Conservation (phyloP, 2,329 filamentous ascomycete species). For the Trichoderma breve region DNA sequence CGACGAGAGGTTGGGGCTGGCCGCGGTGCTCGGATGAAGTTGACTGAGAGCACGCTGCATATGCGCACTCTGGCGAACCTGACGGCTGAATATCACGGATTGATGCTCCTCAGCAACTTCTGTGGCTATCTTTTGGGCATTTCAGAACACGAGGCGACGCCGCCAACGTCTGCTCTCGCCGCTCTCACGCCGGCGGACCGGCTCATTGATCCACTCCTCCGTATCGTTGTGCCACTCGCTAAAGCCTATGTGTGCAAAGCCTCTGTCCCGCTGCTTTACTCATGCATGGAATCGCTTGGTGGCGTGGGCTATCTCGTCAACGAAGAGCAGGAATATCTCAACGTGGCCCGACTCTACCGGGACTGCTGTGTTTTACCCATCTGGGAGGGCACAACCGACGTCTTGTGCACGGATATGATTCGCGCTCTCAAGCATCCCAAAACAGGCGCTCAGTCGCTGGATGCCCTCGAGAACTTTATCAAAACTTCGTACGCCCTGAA, state of each 20-base stretch:
- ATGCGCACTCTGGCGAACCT: slow-evolving; percentile 57
- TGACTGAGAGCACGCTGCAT: slow-evolving; percentile 55
- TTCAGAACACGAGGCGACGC: slow-evolving; percentile 42
- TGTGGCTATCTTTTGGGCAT: slow-evolving; percentile 54
- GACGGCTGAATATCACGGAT: slow-evolving; percentile 54
- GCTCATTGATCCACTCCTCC: slow-evolving; percentile 46
- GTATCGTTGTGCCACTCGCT: slow-evolving; percentile 57
- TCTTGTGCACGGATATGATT: slow-evolving; percentile 56
- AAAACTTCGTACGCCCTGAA: slow-evolving; percentile 25
- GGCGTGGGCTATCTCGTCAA: slow-evolving; percentile 67
- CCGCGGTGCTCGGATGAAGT: slow-evolving; percentile 42
- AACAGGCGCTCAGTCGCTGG: slow-evolving; percentile 36
- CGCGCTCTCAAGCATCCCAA: slow-evolving; percentile 47
- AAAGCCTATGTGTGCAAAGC: slow-evolving; percentile 58
- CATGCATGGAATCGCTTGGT: slow-evolving; percentile 63
- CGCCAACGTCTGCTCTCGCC: slow-evolving; percentile 25
- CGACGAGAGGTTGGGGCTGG: slow-evolving; percentile 53
- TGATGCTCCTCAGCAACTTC: slow-evolving; percentile 56
- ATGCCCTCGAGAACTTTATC: slow-evolving; percentile 45
- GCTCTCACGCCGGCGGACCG: slow-evolving; percentile 35
- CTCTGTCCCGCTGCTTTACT: slow-evolving; percentile 49
- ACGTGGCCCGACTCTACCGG: slow-evolving; percentile 63
- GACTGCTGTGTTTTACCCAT: slow-evolving; percentile 64
- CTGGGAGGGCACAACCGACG: slow-evolving; percentile 72
- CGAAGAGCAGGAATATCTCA: slow-evolving; percentile 60